These are phyloP conservation scores for Celoporthe dispersa DNA, from an alignment of 2,329 filamentous ascomycete species.

Conservation along the genomic window DNA sequence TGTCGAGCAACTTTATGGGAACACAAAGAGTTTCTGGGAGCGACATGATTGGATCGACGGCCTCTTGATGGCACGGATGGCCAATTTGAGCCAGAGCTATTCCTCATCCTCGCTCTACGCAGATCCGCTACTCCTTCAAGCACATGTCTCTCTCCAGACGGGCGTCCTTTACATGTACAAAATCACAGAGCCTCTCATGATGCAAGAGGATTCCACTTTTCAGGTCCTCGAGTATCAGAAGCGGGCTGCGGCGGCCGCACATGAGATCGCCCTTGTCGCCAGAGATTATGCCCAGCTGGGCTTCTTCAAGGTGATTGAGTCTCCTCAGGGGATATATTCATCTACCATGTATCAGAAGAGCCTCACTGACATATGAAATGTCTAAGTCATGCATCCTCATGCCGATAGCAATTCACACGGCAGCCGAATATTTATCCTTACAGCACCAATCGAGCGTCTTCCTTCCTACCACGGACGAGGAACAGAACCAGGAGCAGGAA, in stretches of 20 bases:
- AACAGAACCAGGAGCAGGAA: background rate
- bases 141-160: conserved; percentile 2
- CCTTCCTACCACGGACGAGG: background rate
- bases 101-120: background rate
- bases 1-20: background rate
- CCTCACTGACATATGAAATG: background rate
- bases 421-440: background rate
- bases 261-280: background rate
- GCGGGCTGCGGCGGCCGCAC: background rate
- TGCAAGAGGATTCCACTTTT: background rate
- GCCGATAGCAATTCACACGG: background rate
- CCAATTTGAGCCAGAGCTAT: background rate
- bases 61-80: background rate
- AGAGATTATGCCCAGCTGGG: conserved; percentile 1
- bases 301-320: background rate
- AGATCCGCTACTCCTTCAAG: background rate
- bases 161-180: conserved; percentile 5
- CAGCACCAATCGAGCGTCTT: background rate
- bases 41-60: conserved; percentile 1
- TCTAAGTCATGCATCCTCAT: background rate
- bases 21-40: background rate
- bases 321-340: background rate
- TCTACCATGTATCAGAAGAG: background rate
- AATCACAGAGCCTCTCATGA: background rate
- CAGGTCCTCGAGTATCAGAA: conserved; percentile 2